Evolutionary conservation across 108 stramenopile genomes (phyloP).

Genomic region (Skeletonema marinoi): DNA sequence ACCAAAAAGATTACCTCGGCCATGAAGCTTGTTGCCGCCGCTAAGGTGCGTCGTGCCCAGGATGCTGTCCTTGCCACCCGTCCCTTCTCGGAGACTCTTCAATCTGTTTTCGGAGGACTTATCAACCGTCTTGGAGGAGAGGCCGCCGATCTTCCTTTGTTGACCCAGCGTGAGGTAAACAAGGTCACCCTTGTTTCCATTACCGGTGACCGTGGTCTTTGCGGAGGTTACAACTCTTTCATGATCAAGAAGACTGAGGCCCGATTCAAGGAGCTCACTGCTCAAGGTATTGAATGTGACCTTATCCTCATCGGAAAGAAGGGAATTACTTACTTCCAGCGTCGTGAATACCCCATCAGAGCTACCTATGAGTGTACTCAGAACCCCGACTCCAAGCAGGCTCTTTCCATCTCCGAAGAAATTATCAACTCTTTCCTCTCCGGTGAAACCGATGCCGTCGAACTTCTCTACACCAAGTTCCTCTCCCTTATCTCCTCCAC

Average conservation of each 20-base stretch:
- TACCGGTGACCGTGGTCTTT: conserved; percentile 95
- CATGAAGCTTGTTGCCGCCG: conserved; percentile 98
- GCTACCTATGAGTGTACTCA: conserved; percentile 86
- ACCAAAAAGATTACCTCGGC: conserved; percentile 95
- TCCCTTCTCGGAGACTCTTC: conserved; percentile 96
- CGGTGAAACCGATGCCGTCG: conserved; percentile 93
- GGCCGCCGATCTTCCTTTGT: conserved; percentile 91
- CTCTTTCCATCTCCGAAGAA: conserved; percentile 90
- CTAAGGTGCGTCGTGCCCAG: conserved; percentile 97
- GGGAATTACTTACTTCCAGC: conserved; percentile 86
- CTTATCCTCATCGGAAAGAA: conserved; percentile 93
- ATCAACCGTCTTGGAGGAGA: conserved; percentile 84
- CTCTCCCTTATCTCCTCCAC: conserved; percentile 91
- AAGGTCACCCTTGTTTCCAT: conserved; percentile 91
- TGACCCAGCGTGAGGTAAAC: conserved; percentile 94
- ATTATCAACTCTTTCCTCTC: conserved; percentile 90
- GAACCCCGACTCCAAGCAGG: conserved; percentile 90
- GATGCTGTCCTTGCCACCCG: conserved; percentile 94
- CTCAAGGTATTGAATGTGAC: conserved; percentile 85
- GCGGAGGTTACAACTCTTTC: conserved; percentile 97
- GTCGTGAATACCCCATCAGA: conserved; percentile 81
- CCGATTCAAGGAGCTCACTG: conserved; percentile 81
- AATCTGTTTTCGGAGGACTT: conserved; percentile 92
- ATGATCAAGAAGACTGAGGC: conserved; percentile 96
- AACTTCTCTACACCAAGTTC: conserved; percentile 97